Evolutionary conservation across 176 grass and related monocot genomes (phyloP).

Genomic region (sorghum (Sorghum bicolor)): DNA sequence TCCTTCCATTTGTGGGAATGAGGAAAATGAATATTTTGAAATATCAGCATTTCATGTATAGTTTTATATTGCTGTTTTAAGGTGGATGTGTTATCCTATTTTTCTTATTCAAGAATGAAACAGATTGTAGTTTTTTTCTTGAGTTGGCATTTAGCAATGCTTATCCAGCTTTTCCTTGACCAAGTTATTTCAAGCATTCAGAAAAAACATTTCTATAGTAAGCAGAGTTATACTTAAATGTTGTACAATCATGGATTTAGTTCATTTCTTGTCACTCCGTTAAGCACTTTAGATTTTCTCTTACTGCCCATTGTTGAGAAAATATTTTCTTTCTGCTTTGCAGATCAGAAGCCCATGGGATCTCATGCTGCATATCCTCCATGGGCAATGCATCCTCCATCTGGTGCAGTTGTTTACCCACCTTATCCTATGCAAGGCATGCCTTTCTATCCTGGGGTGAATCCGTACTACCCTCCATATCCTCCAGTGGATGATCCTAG

Average conservation of each 20-base stretch:
- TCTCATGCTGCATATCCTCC: slow-evolving; percentile 72
- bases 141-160: neutral
- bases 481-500: slow-evolving; percentile 67
- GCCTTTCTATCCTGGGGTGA: slow-evolving; percentile 74
- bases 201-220: slow-evolving; percentile 7
- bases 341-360: slow-evolving; percentile 57
- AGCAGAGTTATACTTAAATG: neutral
- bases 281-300: neutral
- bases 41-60: neutral
- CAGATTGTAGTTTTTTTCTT: neutral
- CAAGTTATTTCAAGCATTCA: neutral
- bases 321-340: slow-evolving; percentile 13
- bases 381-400: slow-evolving; percentile 86
- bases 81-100: neutral
- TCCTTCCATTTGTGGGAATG: neutral
- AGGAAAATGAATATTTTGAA: slow-evolving; percentile 4
- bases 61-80: neutral
- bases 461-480: slow-evolving; percentile 69
- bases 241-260: neutral
- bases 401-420: slow-evolving; percentile 46
- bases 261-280: neutral
- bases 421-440: slow-evolving; percentile 81
- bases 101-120: neutral
- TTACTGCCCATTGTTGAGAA: slow-evolving; percentile 6
- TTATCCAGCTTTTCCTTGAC: slow-evolving; percentile 8